Evolutionary conservation across 2,329 filamentous ascomycete species (phyloP), one percentile per base, ranked within the genome.

Genomic region (Bisporella sp.): DNA sequence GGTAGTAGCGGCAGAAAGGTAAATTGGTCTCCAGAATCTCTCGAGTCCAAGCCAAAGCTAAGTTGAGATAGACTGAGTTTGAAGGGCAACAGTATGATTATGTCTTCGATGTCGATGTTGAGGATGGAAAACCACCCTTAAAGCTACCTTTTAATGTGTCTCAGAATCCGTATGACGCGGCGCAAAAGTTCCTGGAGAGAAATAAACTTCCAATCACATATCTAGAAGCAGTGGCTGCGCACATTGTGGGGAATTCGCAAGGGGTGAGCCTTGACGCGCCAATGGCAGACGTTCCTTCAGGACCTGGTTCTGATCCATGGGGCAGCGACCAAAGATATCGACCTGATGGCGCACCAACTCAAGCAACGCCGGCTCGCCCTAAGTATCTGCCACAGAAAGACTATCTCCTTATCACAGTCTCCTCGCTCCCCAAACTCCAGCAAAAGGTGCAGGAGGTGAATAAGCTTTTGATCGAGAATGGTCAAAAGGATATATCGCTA

Each of bases 81-180:
- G 75, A 87, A 1, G 92, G 92, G 32, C 81, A 95, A 64, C 87
- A 92, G 54, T 99, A 95, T 66, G 93, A 99, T 65, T 96, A 86
- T 62, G 91, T 99, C 6, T 97, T 97, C 59, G 91, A 96, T 63
- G 91, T 96, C 30, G 91, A 96, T 61, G 95, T 96, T 55, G 89
- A 96, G 66, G 92, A 96, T 62, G 92, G 90, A 47, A 92, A 95
- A 63, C 91, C 92, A 9, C 82, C 92, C 0, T 74, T 97, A 43
- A 96, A 96, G 68, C 76, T 97, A n/a, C 90, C 92, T 0, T 97
- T 87, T 70, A 96, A 97, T 65, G 76, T 92, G 9, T 89, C 87
- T 1, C 86, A 96, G 64, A 96, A 96, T 59, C 89, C 90, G 0
- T 97, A 95, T 66, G 88, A 96, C 60, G 85, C 86, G 2, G 92